Evolutionary conservation across 2,329 filamentous ascomycete genomes (phyloP).

Genomic region (Aspergillus aculeatinus): DNA sequence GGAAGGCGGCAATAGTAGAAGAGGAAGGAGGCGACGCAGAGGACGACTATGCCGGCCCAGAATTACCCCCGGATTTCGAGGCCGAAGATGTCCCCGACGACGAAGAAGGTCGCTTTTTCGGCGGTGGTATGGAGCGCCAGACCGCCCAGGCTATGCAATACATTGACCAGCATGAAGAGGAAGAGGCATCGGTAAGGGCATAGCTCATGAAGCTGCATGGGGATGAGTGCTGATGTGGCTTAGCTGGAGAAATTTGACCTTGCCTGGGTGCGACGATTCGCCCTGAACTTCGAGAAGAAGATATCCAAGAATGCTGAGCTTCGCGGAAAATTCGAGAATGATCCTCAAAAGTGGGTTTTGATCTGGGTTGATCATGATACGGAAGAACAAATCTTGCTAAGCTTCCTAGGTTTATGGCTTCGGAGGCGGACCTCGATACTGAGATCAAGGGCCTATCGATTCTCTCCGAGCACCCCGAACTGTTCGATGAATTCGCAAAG

Average conservation of each 20-base stretch:
- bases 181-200: conserved; percentile 44
- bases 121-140: conserved; percentile 78
- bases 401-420: conserved; percentile 63
- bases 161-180: conserved; percentile 68
- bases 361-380: not conserved
- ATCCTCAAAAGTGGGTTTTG: conserved; percentile 65
- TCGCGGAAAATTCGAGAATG: conserved; percentile 76
- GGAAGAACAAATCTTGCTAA: conserved; percentile 19
- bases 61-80: conserved; percentile 57
- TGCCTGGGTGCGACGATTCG: conserved; percentile 78
- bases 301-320: conserved; percentile 89
- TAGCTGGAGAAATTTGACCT: conserved; percentile 74
- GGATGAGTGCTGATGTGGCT: conserved; percentile 23
- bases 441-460: conserved; percentile 86
- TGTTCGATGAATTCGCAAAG: conserved; percentile 77
- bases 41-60: conserved; percentile 52
- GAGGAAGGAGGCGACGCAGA: conserved; percentile 46
- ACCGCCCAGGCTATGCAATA: conserved; percentile 85
- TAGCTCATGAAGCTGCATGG: not conserved
- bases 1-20: conserved; percentile 47
- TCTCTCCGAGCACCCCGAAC: conserved; percentile 77
- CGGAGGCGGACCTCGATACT: conserved; percentile 84
- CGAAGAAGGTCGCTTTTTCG: conserved; percentile 94
- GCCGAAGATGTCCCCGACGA: conserved; percentile 66
- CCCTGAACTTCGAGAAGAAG: conserved; percentile 81